These are phyloP conservation scores for Monosporascus sp. DNA, from an alignment of 2,329 filamentous ascomycete species.

Conservation along the genomic window DNA sequence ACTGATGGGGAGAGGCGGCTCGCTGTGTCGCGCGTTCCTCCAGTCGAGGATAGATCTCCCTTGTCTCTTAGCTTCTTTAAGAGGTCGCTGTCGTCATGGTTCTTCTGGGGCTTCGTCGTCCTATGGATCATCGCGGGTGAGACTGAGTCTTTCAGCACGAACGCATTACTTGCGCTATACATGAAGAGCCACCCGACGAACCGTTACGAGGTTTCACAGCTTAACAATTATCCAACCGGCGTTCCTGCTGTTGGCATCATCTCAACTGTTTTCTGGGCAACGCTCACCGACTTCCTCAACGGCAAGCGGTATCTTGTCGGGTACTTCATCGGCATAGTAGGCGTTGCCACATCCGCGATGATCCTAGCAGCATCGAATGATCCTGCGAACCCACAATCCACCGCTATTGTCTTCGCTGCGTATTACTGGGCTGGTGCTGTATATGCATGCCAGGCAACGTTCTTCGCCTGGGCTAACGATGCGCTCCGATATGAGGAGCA, in stretches of 20 bases:
- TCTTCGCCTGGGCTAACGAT: conserved; percentile 74
- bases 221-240: conserved; percentile 54
- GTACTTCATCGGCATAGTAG: conserved; percentile 62
- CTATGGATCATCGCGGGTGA: conserved; percentile 68
- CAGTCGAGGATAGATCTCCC: conserved; percentile 34
- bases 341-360: conserved; percentile 56
- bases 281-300: conserved; percentile 58
- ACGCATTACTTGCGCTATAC: conserved; percentile 50
- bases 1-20: conserved; percentile 29
- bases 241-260: conserved; percentile 52
- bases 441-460: conserved; percentile 68
- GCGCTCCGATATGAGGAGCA: conserved; percentile 59
- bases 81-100: conserved; percentile 53
- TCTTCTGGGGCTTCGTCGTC: conserved; percentile 61
- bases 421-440: conserved; percentile 68
- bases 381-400: conserved; percentile 35
- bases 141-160: conserved; percentile 64
- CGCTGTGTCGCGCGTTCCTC: conserved; percentile 35
- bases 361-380: conserved; percentile 48
- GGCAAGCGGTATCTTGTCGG: conserved; percentile 62
- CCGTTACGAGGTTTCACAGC: conserved; percentile 40
- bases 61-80: conserved; percentile 46
- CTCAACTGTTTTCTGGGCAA: conserved; percentile 64
- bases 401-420: conserved; percentile 53
- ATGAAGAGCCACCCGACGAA: conserved; percentile 42